Base-by-base conservation (phyloP, 2,329 filamentous ascomycete species). In the Cordyceps farinosa region DNA sequence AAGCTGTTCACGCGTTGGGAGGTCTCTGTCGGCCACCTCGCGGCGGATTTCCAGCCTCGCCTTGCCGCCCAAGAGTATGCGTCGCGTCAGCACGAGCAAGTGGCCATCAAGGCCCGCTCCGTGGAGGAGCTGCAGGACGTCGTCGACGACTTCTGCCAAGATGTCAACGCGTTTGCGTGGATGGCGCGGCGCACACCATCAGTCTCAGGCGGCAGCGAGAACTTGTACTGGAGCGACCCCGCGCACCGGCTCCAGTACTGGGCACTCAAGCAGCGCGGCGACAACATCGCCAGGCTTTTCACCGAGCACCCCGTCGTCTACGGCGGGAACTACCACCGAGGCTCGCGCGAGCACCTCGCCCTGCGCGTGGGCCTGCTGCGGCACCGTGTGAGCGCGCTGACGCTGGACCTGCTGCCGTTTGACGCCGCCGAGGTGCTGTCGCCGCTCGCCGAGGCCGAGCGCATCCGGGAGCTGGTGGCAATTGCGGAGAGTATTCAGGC, bases 111-210 rank as follows among this genome's bases (percentile, higher is more conserved):
- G n/a, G 66, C 69, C 13, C 29, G 47, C 7, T 63, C 67, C 3
- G 53, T 69, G 17, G 65, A 65, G 13, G 61, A 66, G 13, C 65
- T 68, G 3, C 64, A 66, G 22, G 67, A 67, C 11, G 52, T 51
- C 10, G 66, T 68, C 11, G 69, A 69, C n/a, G 65, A 66, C 36
- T 66, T 69, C 47, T 67, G 66, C n/a, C 68, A 68, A n/a, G 68
- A 70, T 22, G 61, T 68, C 27, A 66, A 65, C 36, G 69, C 69
- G 15, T 65, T 70, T 40, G 38, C 54, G 29, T 70, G 67, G 66
- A 27, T 64, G 45, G 66, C 64, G 47, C 62, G 60, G 27, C 4
- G 48, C 3, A 15, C 47, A 50, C 11, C 27, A 30, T 22, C 22
- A 22, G 22, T 22, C 22, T 22, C 22, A 22, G 22, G 17, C 48